Conservation (phyloP, 2,329 filamentous ascomycete species). For the Juglanconis oblonga region DNA sequence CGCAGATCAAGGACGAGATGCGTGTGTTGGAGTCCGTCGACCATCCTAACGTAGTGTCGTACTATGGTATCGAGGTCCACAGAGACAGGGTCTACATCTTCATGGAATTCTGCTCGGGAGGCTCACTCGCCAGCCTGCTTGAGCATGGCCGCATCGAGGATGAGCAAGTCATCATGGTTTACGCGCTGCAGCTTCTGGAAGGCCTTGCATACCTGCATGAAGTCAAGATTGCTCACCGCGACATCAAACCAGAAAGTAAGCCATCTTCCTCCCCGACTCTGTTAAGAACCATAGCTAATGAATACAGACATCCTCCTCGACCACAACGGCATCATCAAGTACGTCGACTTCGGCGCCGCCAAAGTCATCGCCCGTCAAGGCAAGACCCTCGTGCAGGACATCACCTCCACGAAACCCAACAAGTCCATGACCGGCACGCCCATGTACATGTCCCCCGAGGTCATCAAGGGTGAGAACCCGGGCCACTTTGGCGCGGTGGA, state of each 20-base stretch:
- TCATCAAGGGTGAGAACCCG: conserved; percentile 84
- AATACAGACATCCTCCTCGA: conserved; percentile 82
- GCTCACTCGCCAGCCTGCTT: conserved; percentile 82
- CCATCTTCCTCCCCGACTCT: conserved; percentile 21
- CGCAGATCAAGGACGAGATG: conserved; percentile 97
- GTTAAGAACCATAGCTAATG: conserved; percentile 13
- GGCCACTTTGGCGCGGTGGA: conserved; percentile 85
- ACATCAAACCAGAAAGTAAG: conserved; percentile 96
- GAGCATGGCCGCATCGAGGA: conserved; percentile 98
- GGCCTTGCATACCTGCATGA: conserved; percentile 92
- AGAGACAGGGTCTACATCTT: conserved; percentile 99
- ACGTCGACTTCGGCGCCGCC: conserved; percentile 95
- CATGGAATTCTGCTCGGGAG: conserved; percentile 98
- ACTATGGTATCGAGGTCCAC: conserved; percentile 97
- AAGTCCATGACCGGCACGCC: conserved; percentile 96
- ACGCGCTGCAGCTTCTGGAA: conserved; percentile 89
- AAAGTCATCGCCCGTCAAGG: conserved; percentile 95
- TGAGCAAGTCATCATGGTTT: conserved; percentile 96
- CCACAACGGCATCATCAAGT: conserved; percentile 98
- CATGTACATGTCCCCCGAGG: conserved; percentile 99
- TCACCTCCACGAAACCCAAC: conserved; percentile 64
- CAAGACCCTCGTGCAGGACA: conserved; percentile 72
- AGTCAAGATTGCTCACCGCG: conserved; percentile 86
- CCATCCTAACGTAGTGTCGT: conserved; percentile 96
- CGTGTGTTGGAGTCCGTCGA: conserved; percentile 91